These are phyloP conservation scores for Phytophthora brassicae DNA, from an alignment of 352 stramenopile species.

Conservation along the genomic window DNA sequence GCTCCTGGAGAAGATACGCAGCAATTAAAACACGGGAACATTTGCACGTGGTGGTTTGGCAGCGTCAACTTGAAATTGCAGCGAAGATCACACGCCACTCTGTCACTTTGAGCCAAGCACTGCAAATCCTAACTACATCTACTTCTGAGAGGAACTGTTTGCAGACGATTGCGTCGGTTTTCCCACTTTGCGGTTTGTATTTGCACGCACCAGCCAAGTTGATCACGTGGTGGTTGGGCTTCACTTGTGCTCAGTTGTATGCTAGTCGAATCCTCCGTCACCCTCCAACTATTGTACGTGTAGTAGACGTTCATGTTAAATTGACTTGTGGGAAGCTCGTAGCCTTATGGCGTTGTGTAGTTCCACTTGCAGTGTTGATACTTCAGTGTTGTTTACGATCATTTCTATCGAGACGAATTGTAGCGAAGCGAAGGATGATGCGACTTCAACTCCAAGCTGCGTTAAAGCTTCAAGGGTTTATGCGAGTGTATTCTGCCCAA, in stretches of 20 bases:
- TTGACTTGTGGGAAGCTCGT: slow-evolving; percentile 26
- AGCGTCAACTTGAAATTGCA: slow-evolving; percentile 43
- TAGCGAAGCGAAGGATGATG: slow-evolving; percentile 23
- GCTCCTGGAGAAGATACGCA: slow-evolving; percentile 38
- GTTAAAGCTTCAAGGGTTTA: slow-evolving; percentile 44
- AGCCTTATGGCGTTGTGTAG: slow-evolving; percentile 30
- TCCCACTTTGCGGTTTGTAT: slow-evolving; percentile 23
- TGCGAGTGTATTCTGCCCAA: slow-evolving; percentile 43
- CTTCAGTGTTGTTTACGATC: slow-evolving; percentile 44
- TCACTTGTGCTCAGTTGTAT: slow-evolving; percentile 22
- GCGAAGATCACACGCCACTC: slow-evolving; percentile 39
- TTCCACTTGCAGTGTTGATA: slow-evolving; percentile 19
- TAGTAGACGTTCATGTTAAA: slow-evolving; percentile 45
- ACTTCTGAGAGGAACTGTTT: not conserved
- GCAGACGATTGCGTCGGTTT: not conserved
- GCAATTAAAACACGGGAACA: slow-evolving; percentile 30
- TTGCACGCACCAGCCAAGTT: slow-evolving; percentile 40
- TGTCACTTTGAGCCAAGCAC: slow-evolving; percentile 5
- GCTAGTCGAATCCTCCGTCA: slow-evolving; percentile 42
- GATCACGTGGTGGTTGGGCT: slow-evolving; percentile 46
- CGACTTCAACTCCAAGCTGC: slow-evolving; percentile 24
- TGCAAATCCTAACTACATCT: slow-evolving; percentile 4
- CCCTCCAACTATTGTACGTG: slow-evolving; percentile 34
- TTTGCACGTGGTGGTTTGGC: slow-evolving; percentile 33
- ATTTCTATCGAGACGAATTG: slow-evolving; percentile 30